A percentile compares a stretch with the other conserved stretches of the same genome.
Evolutionary conservation across 1,139 yeast species (phyloP).

Genomic region (Sugiyamaella novakii): DNA sequence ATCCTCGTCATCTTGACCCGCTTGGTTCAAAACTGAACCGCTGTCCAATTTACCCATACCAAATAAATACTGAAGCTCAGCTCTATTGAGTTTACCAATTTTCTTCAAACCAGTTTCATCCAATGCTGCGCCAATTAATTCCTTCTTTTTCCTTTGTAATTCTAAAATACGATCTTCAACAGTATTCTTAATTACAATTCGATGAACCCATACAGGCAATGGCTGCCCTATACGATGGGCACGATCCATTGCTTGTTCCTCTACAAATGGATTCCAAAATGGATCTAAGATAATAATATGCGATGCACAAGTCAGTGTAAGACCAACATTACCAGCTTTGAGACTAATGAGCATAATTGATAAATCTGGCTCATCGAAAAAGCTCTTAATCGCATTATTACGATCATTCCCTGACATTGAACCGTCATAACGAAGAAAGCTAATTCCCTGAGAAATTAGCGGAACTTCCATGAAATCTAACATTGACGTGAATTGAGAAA

Average conservation of each 20-base stretch:
- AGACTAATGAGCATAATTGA: constrained; percentile 71
- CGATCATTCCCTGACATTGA: constrained; percentile 69
- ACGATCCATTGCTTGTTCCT: constrained; percentile 94
- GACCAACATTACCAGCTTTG: constrained; percentile 91
- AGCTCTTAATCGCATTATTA: constrained; percentile 60
- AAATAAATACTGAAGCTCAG: constrained; percentile 77
- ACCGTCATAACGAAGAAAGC: constrained; percentile 75
- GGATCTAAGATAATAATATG: constrained; percentile 91
- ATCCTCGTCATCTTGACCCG: background rate
- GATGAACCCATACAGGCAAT: constrained; percentile 70
- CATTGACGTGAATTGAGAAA: constrained; percentile 81
- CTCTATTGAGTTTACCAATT: constrained; percentile 64
- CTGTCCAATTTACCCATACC: constrained; percentile 53
- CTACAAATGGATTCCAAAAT: constrained; percentile 96
- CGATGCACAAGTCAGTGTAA: constrained; percentile 89
- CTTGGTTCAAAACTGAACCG: background rate
- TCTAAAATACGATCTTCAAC: constrained; percentile 85
- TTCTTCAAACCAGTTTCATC: constrained; percentile 73
- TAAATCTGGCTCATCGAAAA: constrained; percentile 57
- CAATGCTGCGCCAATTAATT: constrained; percentile 75
- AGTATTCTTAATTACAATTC: constrained; percentile 64
- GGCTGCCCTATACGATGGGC: constrained; percentile 92
- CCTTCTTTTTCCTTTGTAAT: constrained; percentile 72
- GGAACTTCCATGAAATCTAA: constrained; percentile 69
- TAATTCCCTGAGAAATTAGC: constrained; percentile 51